phyloP scores from a whole-genome alignment of 148 eudicot species.

The Arbutus unedo region DNA sequence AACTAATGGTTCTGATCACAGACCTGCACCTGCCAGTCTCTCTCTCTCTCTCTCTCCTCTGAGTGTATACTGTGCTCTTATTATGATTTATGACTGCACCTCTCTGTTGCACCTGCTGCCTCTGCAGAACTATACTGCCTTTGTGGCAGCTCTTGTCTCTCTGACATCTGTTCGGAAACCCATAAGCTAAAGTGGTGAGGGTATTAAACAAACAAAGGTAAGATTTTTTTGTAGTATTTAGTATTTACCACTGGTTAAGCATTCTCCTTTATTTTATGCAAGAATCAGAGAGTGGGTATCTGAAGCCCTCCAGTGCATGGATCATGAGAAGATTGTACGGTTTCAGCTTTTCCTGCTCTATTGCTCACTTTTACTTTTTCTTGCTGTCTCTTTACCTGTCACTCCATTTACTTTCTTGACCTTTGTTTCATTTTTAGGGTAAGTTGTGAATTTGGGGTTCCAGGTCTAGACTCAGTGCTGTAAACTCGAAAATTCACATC shows the following conservation, averaged over 20 bases:
- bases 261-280: neutral
- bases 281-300: constrained; percentile 9
- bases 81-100: constrained; percentile 53
- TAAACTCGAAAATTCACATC: neutral
- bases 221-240: neutral
- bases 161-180: constrained; percentile 71
- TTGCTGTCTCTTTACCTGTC: constrained; percentile 10
- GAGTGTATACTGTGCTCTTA: constrained; percentile 18
- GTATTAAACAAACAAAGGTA: neutral
- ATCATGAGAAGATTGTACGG: constrained; percentile 23
- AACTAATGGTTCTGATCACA: constrained; percentile 64
- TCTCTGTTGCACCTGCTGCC: constrained; percentile 43
- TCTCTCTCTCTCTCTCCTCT: constrained; percentile 23
- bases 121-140: constrained; percentile 35
- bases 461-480: neutral
- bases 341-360: constrained; percentile 30
- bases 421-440: constrained; percentile 1
- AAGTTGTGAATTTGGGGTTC: neutral
- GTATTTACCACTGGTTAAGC: neutral
- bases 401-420: neutral
- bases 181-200: constrained; percentile 34
- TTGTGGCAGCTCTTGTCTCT: constrained; percentile 77
- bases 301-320: constrained; percentile 17
- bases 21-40: constrained; percentile 16
- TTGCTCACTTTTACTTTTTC: constrained; percentile 28